Evolutionary conservation across 192 early-diverging fungal species (phyloP), one percentile per base, ranked within the genome.

Genomic region (Coemansia umbellata): DNA sequence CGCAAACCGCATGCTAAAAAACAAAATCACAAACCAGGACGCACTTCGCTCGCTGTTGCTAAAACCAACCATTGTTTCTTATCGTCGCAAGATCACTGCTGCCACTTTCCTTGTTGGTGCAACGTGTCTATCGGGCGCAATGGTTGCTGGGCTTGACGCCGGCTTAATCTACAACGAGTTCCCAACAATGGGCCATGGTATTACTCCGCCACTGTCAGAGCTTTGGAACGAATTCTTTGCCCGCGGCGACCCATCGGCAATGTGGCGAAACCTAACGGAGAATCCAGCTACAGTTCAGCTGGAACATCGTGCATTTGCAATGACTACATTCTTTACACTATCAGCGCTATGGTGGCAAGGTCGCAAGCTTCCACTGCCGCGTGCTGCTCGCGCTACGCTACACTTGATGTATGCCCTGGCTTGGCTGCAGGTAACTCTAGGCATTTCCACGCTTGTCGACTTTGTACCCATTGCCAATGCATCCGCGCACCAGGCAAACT

Each of bases 131-230:
- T 92, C 92, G 4, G 92, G 94, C 45, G 95, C 89, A 19, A 87
- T 95, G 67, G 95, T 98, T 8, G 95, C 95, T 35, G 95, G 95
- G 14, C 78, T 98, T 21, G 95, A 98, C 63, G 95, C 95, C 28
- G 95, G 96, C 8, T 74, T 98, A 22, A 82, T 97, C 42, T 98
- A 97, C 80, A 94, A 98, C 77, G 92, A 94, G 79, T 98, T 92
- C 65, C 96, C 96, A 2, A 78, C 80, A 41, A 98, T 98, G 96
- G 96, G 93, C 42, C 77, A 79, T 24, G 81, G 85, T 8, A 53
- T 93, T n/a, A 69, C 92, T 14, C 95, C 93, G 28, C 87, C 87
- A 11, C 74, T 65, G 21, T 61, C 68, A 3, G 87, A 91, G 47
- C 80, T 91, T 11, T 80, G 78, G 78, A 54, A 50, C 45, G 5